A percentile compares a stretch with the other conserved stretches of the same genome.
These are phyloP conservation scores for Pontederia crassipes DNA, from an alignment of 176 grass and related monocot genomes.

Conservation along the genomic window DNA sequence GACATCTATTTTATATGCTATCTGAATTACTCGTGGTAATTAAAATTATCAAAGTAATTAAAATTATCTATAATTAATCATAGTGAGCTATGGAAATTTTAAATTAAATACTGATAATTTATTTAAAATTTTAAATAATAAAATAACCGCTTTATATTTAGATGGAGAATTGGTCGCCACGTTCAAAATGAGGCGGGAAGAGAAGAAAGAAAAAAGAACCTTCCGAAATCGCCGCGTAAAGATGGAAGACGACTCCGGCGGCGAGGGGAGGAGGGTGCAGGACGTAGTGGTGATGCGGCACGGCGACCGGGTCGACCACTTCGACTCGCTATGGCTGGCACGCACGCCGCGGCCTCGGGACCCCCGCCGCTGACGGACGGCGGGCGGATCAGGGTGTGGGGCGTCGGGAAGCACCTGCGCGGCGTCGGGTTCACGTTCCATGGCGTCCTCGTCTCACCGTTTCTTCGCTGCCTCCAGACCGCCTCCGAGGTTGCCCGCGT, in stretches of 20 bases:
- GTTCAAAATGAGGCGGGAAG: no score
- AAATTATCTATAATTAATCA: no score
- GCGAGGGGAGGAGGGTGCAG: constrained; percentile 11
- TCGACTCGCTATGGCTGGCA: constrained; percentile 40
- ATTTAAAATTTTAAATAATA: no score
- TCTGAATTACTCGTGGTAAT: no score
- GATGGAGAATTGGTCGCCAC: no score
- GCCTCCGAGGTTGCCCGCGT: constrained; percentile 39
- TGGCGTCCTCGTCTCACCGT: constrained; percentile 66
- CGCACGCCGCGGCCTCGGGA: constrained; percentile 49
- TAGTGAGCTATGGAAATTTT: no score
- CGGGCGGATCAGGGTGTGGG: constrained; percentile 48
- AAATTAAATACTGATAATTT: no score
- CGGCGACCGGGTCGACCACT: constrained; percentile 26
- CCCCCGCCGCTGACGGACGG: constrained; percentile 41
- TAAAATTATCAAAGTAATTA: no score
- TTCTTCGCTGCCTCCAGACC: constrained; percentile 70
- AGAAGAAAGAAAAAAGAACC: no score
- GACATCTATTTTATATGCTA: no score
- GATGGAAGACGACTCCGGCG: background rate
- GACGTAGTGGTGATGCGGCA: constrained; percentile 27
- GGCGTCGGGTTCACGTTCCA: constrained; percentile 31
- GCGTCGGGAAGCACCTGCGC: constrained; percentile 43
- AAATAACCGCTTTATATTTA: no score
- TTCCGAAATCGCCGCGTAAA: no score